Conservation (phyloP, 495 filamentous ascomycete species). For the Penicillium dipodomyicola region DNA sequence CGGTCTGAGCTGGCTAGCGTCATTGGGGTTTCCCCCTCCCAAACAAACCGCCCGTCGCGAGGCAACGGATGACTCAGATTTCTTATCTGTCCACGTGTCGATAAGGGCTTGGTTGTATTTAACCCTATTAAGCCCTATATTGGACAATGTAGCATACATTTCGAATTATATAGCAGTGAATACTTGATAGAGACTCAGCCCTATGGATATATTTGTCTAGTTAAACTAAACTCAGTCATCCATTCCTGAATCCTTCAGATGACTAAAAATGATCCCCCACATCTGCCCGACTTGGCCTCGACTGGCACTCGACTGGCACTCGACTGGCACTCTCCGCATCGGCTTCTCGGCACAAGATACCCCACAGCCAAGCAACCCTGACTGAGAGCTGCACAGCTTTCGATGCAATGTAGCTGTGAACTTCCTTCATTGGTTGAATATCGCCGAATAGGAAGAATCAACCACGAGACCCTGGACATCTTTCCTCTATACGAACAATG, state of each 20-base stretch:
- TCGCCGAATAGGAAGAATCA: constrained; percentile 11
- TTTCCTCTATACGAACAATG: constrained; percentile 6
- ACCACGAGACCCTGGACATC: constrained; percentile 11
- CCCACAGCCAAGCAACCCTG: constrained; percentile 14
- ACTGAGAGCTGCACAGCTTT: neutral
- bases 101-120: constrained; percentile 14
- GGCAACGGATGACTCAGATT: constrained; percentile 21
- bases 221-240: neutral
- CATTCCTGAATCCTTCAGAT: neutral
- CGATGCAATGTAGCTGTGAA: neutral
- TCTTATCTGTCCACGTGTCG: constrained; percentile 12
- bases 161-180: neutral
- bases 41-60: constrained; percentile 28
- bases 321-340: constrained; percentile 20
- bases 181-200: neutral
- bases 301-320: neutral
- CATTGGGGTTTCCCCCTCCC: constrained; percentile 13
- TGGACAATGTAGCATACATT: neutral
- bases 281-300: constrained; percentile 1
- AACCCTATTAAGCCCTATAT: neutral
- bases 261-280: constrained; percentile 2
- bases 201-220: neutral
- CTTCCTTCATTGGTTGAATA: constrained; percentile 12
- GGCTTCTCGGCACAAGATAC: constrained; percentile 25
- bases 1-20: constrained; percentile 16